Percentiles rank a stretch among this genome's conserved stretches.
Conservation (phyloP, 2,329 filamentous ascomycete species). For the Neurospora sp. region DNA sequence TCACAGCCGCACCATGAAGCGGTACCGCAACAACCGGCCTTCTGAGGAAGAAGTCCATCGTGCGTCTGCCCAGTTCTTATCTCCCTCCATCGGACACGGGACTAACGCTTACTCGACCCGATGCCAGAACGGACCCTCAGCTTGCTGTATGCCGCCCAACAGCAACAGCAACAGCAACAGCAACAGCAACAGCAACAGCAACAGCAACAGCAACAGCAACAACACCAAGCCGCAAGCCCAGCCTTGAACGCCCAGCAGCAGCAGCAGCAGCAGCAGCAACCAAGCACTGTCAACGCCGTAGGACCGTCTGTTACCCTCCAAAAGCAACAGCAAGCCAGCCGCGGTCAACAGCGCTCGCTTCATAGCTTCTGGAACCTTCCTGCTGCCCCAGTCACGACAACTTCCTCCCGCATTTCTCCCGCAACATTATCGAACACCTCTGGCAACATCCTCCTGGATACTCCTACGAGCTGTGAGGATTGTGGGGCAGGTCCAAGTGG, state of each 20-base stretch:
- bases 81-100: neutral
- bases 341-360: slow-evolving; percentile 37
- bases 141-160: slow-evolving; percentile 49
- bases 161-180: slow-evolving; percentile 15
- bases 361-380: slow-evolving; percentile 54
- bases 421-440: slow-evolving; percentile 11
- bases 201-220: slow-evolving; percentile 4
- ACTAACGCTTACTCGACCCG: slow-evolving; percentile 7
- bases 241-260: slow-evolving; percentile 2
- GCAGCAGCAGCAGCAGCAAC: neutral
- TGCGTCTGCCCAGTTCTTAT: slow-evolving; percentile 26
- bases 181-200: slow-evolving; percentile 6
- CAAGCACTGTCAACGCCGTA: neutral
- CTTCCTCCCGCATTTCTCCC: slow-evolving; percentile 18
- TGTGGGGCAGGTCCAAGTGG: slow-evolving; percentile 28
- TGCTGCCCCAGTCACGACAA: slow-evolving; percentile 21
- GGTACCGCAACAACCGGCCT: slow-evolving; percentile 48
- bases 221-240: slow-evolving; percentile 11
- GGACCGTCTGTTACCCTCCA: neutral
- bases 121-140: slow-evolving; percentile 44
- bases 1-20: slow-evolving; percentile 50
- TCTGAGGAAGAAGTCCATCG: slow-evolving; percentile 45
- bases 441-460: slow-evolving; percentile 4
- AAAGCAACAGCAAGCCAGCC: slow-evolving; percentile 5
- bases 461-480: slow-evolving; percentile 40